These are phyloP conservation scores for Suillus cothurnatus DNA, from an alignment of 768 basidiomycete species.

Conservation along the genomic window DNA sequence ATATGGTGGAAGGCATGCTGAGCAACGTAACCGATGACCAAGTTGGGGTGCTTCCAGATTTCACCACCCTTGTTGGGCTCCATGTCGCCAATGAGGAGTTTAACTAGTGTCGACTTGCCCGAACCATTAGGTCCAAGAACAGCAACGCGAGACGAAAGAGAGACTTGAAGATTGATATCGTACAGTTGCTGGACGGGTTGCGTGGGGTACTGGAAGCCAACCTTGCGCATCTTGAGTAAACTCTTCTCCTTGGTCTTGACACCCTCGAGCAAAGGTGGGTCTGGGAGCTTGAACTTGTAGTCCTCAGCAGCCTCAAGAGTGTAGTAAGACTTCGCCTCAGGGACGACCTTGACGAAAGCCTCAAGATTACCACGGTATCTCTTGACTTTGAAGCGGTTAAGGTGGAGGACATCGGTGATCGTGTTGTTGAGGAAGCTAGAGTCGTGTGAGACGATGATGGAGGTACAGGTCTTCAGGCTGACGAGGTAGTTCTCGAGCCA, in stretches of 20 bases:
- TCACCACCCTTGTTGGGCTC: conserved; percentile 96
- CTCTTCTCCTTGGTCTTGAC: conserved; percentile 99
- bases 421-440: conserved; percentile 97
- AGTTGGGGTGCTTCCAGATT: conserved; percentile 99
- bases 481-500: conserved; percentile 97
- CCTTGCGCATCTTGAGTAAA: conserved; percentile 95
- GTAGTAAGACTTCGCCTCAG: conserved; percentile 98
- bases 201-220: conserved; percentile 94
- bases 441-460: conserved; percentile 98
- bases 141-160: conserved; percentile 97
- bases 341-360: conserved; percentile 90
- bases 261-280: conserved; percentile 96
- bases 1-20: conserved; percentile 99
- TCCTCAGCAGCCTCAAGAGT: conserved; percentile 93
- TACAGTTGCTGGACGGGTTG: conserved; percentile 86
- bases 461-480: conserved; percentile 87
- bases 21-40: conserved; percentile 99
- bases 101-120: conserved; percentile 97
- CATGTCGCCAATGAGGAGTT: conserved; percentile 94
- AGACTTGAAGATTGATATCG: conserved; percentile 96
- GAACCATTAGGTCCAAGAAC: conserved; percentile 99
- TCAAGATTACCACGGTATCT: conserved; percentile 96
- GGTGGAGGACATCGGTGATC: conserved; percentile 95
- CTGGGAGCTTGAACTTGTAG: conserved; percentile 98
- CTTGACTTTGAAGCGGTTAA: conserved; percentile 98